phyloP scores from a whole-genome alignment of 2,329 filamentous ascomycete species.

The Colletotrichum sp. region DNA sequence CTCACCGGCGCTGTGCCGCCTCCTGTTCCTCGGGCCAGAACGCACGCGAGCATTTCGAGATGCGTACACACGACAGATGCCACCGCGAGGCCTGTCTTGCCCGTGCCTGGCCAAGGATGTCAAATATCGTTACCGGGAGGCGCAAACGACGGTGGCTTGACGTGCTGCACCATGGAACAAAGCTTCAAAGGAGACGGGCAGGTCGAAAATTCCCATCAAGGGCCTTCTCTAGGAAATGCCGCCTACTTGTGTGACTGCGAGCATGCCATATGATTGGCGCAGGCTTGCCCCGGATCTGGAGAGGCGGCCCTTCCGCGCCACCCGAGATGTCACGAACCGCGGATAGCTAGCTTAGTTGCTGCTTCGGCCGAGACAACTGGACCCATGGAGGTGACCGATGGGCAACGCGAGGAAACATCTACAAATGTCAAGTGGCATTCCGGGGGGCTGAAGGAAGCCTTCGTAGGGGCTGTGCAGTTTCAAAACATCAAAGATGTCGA shows the following conservation, averaged over 20 bases:
- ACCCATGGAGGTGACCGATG: background rate
- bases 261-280: background rate
- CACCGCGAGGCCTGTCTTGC: background rate
- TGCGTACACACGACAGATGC: background rate
- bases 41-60: background rate
- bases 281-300: background rate
- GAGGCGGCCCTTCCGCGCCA: background rate
- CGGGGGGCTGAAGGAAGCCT: background rate
- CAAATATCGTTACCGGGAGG: background rate
- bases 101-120: background rate
- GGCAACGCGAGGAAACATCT: background rate
- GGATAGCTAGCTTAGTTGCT: background rate
- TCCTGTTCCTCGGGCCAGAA: background rate
- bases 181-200: background rate
- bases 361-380: background rate
- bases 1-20: conserved; percentile 7
- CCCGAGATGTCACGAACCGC: background rate
- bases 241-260: background rate
- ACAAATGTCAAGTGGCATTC: background rate
- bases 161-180: background rate
- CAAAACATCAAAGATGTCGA: background rate
- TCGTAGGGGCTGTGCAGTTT: background rate
- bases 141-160: conserved; percentile 4
- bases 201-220: background rate
- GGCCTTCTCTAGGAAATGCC: background rate